A percentile compares a stretch with the other conserved stretches of the same genome.
These are phyloP conservation scores for Coemansia sp. DNA, from an alignment of 192 early-diverging fungal species.

Conservation along the genomic window DNA sequence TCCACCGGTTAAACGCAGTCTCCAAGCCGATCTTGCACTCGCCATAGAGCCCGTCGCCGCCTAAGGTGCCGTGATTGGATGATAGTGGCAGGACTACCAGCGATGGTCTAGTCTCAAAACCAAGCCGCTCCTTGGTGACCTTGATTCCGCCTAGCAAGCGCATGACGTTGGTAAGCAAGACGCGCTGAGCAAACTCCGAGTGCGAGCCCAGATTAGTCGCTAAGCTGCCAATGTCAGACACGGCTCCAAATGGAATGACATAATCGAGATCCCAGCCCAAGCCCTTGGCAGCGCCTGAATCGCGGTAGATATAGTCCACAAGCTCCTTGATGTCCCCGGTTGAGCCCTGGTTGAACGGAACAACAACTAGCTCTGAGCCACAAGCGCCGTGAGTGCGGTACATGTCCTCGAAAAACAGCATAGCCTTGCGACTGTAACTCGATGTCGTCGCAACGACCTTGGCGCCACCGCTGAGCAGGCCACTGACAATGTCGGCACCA, in stretches of 20 bases:
- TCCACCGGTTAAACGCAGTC: slow-evolving; percentile 86
- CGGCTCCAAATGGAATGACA: slow-evolving; percentile 91
- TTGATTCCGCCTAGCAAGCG: slow-evolving; percentile 84
- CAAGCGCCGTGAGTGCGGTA: slow-evolving; percentile 83
- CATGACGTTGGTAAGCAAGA: slow-evolving; percentile 90
- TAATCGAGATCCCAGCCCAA: slow-evolving; percentile 86
- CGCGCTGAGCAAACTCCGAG: slow-evolving; percentile 86
- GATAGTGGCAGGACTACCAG: slow-evolving; percentile 85
- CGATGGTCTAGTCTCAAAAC: slow-evolving; percentile 78
- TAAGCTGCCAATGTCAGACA: slow-evolving; percentile 80
- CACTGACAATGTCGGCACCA: slow-evolving; percentile 84
- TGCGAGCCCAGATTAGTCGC: slow-evolving; percentile 72
- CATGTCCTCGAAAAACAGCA: slow-evolving; percentile 83
- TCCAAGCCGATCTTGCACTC: slow-evolving; percentile 91
- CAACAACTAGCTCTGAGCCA: slow-evolving; percentile 80
- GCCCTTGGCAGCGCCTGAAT: slow-evolving; percentile 45
- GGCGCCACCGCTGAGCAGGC: slow-evolving; percentile 85
- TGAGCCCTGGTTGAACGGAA: slow-evolving; percentile 93
- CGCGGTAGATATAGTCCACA: slow-evolving; percentile 79
- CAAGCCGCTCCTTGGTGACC: slow-evolving; percentile 73
- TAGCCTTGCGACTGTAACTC: slow-evolving; percentile 73
- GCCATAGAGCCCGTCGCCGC: slow-evolving; percentile 86
- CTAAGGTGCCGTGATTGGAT: slow-evolving; percentile 93
- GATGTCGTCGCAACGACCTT: slow-evolving; percentile 90
- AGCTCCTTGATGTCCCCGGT: slow-evolving; percentile 74